These are phyloP conservation scores for Solanum pinnatisectum DNA, from an alignment of 257 asterid genomes.

Conservation along the genomic window DNA sequence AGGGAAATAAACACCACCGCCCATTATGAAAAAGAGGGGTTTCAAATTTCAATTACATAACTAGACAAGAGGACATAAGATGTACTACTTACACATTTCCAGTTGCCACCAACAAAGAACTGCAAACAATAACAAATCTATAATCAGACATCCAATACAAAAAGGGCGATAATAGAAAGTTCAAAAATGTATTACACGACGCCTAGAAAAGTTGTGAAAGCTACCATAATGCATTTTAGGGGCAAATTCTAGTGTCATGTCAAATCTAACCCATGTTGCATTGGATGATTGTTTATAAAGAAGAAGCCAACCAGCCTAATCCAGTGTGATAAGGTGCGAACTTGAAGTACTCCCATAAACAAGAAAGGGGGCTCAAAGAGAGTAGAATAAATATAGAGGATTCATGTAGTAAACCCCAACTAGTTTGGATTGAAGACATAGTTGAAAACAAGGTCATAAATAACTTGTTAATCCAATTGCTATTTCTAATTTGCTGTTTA, in stretches of 20 bases:
- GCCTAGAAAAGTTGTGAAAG: not conserved
- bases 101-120: slow-evolving; percentile 99
- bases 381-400: not conserved
- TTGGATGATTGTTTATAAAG: not conserved
- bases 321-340: not conserved
- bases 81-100: slow-evolving; percentile 91
- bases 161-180: not conserved
- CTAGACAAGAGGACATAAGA: not conserved
- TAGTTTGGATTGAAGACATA: not conserved
- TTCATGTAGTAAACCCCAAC: not conserved
- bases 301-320: not conserved
- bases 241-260: not conserved
- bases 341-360: not conserved
- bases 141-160: not conserved
- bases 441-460: not conserved
- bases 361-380: not conserved
- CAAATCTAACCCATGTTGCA: not conserved
- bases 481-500: not conserved
- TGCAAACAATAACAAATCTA: slow-evolving; percentile 33
- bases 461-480: not conserved
- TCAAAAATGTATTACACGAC: not conserved
- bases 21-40: not conserved
- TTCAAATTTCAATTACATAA: not conserved
- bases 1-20: slow-evolving; percentile 5
- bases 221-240: not conserved